Conservation (phyloP, 257 asterid genomes). For the Knoxia roxburghii region DNA sequence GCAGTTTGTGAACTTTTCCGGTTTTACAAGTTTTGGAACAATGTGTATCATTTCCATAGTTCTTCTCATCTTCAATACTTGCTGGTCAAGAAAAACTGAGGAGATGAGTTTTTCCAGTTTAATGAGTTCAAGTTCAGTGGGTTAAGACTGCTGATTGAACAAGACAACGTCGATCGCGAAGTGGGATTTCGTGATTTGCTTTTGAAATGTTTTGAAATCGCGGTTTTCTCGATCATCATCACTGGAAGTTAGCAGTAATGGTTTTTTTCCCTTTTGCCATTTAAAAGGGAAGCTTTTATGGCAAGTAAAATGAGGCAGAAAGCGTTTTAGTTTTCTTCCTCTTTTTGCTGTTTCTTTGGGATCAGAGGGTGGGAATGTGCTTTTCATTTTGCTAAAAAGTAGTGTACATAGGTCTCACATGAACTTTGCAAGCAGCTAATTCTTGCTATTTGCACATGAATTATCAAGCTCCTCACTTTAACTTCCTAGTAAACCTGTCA, state of each 20-base stretch:
- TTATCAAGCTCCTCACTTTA: too few relatives aligned
- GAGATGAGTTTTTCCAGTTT: too few relatives aligned
- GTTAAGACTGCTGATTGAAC: background rate
- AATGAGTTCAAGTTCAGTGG: background rate
- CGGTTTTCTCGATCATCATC: background rate
- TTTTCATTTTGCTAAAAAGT: background rate
- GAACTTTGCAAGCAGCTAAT: background rate
- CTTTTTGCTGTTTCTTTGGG: background rate
- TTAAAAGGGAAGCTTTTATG: background rate
- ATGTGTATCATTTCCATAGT: too few relatives aligned
- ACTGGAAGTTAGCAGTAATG: too few relatives aligned
- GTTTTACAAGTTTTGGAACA: too few relatives aligned
- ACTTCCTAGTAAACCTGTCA: background rate
- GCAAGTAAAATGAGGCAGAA: background rate
- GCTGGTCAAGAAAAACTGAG: too few relatives aligned
- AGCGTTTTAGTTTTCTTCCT: background rate
- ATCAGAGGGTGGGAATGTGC: background rate
- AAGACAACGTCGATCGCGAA: too few relatives aligned
- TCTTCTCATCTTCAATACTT: too few relatives aligned
- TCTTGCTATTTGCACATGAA: background rate
- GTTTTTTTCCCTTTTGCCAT: too few relatives aligned
- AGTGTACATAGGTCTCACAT: background rate
- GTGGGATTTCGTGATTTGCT: background rate
- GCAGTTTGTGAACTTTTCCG: too few relatives aligned
- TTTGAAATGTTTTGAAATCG: background rate